phyloP scores from a whole-genome alignment of 495 filamentous ascomycete genomes.

The Rhypophila decipiens region DNA sequence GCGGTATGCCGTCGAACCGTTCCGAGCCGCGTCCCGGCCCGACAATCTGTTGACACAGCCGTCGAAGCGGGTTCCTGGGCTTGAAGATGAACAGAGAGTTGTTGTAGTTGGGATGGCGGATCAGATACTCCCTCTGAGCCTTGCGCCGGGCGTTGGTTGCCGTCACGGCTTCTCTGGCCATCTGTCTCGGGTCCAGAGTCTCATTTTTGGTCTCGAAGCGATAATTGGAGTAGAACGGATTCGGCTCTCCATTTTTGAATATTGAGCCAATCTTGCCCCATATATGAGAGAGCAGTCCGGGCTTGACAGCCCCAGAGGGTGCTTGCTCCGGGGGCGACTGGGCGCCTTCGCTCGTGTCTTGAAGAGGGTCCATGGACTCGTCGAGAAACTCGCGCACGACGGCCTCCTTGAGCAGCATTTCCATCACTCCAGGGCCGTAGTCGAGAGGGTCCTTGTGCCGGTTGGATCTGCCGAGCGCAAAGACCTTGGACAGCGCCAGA shows the following conservation, averaged over 20 bases:
- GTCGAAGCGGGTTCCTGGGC: constrained; percentile 68
- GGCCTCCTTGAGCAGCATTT: constrained; percentile 93
- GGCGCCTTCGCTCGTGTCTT: constrained; percentile 31
- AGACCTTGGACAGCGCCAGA: constrained; percentile 80
- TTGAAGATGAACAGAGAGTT: constrained; percentile 83
- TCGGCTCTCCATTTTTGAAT: constrained; percentile 66
- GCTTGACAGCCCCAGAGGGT: constrained; percentile 30
- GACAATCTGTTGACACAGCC: constrained; percentile 82
- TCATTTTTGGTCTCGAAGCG: constrained; percentile 67
- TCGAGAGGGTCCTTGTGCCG: constrained; percentile 76
- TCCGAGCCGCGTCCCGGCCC: constrained; percentile 83
- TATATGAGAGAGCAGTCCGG: constrained; percentile 48
- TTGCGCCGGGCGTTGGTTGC: constrained; percentile 74
- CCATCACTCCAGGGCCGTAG: constrained; percentile 79
- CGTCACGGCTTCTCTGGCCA: constrained; percentile 84
- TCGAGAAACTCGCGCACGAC: constrained; percentile 93
- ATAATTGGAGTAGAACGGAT: constrained; percentile 87
- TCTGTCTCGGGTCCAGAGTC: constrained; percentile 71
- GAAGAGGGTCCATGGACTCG: constrained; percentile 48
- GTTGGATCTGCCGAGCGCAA: constrained; percentile 64
- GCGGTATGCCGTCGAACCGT: constrained; percentile 78
- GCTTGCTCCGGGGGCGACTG: constrained; percentile 27
- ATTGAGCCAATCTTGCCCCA: constrained; percentile 49
- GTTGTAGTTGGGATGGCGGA: constrained; percentile 85
- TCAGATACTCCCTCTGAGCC: constrained; percentile 84